A percentile compares a stretch with the other conserved stretches of the same genome.
These are phyloP conservation scores for Craterostigma plantagineum DNA, from an alignment of 257 asterid species.

Conservation along the genomic window DNA sequence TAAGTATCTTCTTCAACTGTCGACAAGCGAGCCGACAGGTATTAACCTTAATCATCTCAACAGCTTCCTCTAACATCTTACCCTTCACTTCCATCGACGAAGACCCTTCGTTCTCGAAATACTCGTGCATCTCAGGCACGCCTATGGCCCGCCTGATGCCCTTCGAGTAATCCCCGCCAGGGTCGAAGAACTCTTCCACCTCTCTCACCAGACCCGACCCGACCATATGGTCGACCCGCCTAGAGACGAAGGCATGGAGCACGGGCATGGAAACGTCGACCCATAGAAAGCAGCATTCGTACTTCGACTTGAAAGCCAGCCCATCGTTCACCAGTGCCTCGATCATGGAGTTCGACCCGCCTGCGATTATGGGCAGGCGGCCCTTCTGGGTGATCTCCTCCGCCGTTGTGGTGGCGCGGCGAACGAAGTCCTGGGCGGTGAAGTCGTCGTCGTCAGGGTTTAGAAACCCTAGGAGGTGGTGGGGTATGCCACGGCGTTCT, in stretches of 20 bases:
- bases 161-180: conserved; percentile 33
- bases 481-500: not conserved
- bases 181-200: conserved; percentile 23
- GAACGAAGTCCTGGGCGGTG: conserved; percentile 1
- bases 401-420: not conserved
- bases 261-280: conserved; percentile 60
- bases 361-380: conserved; percentile 18
- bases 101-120: conserved; percentile 19
- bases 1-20: conserved; percentile 46
- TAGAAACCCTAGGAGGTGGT: not conserved
- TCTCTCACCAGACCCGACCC: conserved; percentile 62
- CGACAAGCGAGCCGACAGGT: conserved; percentile 36
- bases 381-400: not conserved
- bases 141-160: conserved; percentile 83
- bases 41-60: conserved; percentile 34
- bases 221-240: conserved; percentile 65
- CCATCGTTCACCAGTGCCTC: conserved; percentile 15
- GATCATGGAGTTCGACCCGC: conserved; percentile 41
- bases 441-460: not conserved
- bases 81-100: conserved; percentile 18
- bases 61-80: conserved; percentile 32
- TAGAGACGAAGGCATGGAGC: conserved; percentile 40
- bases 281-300: conserved; percentile 68
- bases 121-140: conserved; percentile 56
- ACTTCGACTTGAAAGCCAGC: conserved; percentile 19